Base-by-base conservation (phyloP, 2,329 filamentous ascomycete genomes). In the Amesomyces nigricolor region DNA sequence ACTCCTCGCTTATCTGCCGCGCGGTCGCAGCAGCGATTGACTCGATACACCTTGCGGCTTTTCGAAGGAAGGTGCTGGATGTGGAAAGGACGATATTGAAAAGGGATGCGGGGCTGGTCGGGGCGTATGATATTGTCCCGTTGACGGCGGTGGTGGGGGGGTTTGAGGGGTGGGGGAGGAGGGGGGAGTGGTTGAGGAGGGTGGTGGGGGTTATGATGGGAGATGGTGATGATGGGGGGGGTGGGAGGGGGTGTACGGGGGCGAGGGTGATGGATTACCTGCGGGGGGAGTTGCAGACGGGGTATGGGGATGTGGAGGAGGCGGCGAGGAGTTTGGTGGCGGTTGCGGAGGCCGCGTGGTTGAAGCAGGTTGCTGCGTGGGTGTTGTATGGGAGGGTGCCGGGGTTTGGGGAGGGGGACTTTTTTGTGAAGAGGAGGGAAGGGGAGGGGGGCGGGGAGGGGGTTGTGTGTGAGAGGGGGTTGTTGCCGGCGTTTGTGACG, bases 41-140 rank as follows among this genome's bases (percentile, higher is more conserved):
- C 22, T 82, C 87, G 1, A 77, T 81, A 30, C 89, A 96, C 63
- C 80, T 99, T 4, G 82, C 83, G 6, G 80, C 80, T 9, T 97
- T 97, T 63, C 91, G 95, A 69, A 79, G 80, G 44, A 91, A 90
- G 67, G 85, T 97, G 5, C 75, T 97, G 8, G 83, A 91, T 52
- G 89, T 96, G 4, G 94, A 99, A 71, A 81, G 80, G 55, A 79
- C 79, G 11, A 88, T 99, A 26, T 73, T 97, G 49, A 80, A 78
- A 45, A 82, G 84, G 64, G 90, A 96, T 73, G 80, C 91, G 2
- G 81, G 77, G 6, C 82, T 89, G 56, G 92, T 97, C 1, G 92
- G 92, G 42, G 92, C 89, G 1, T 96, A 96, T 69, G 87, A 92
- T 59, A 95, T 96, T 59, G 92, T 97, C 19, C 92, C 94, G 2